Evolutionary conservation across 371 early-diverging fungal genomes (phyloP).

Genomic region (Mortierella sp.): DNA sequence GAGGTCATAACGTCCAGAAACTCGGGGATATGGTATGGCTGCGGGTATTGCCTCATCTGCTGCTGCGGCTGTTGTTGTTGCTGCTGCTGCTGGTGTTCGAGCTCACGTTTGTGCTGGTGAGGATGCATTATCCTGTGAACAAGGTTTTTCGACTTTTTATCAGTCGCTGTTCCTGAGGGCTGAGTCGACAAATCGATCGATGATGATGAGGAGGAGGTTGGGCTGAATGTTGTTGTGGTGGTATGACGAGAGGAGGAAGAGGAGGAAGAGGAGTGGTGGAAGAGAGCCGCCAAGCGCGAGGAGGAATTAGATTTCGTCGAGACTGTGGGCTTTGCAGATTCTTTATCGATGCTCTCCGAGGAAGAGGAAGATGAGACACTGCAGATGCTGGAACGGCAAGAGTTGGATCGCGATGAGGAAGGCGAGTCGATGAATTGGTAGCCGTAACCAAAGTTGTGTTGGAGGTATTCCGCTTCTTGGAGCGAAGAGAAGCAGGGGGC

Average conservation of each 20-base stretch:
- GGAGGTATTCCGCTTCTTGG: conserved; percentile 15
- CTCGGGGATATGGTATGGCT: conserved; percentile 14
- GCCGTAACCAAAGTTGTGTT: not conserved
- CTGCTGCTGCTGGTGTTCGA: conserved; percentile 1
- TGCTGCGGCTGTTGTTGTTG: not conserved
- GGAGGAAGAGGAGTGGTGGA: conserved; percentile 11
- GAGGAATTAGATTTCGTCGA: conserved; percentile 19
- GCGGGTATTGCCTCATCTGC: not conserved
- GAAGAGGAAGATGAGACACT: conserved; percentile 17
- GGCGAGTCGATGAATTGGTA: conserved; percentile 20
- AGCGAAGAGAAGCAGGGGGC: not conserved
- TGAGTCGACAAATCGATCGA: conserved; percentile 5
- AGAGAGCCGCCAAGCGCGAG: conserved; percentile 18
- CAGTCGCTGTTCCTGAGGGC: not conserved
- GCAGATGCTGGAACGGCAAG: conserved; percentile 40
- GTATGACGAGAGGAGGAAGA: not conserved
- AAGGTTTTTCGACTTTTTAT: conserved; percentile 23
- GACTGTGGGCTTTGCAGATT: not conserved
- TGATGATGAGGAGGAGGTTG: not conserved
- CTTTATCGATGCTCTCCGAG: conserved; percentile 18
- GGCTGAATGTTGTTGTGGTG: not conserved
- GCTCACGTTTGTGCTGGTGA: conserved; percentile 30
- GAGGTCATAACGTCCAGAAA: not conserved
- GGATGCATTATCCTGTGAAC: conserved; percentile 37
- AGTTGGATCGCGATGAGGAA: conserved; percentile 30